A percentile compares a stretch with the other conserved stretches of the same genome.
Conservation (phyloP, 78 protist genomes). For the Speleostelium caveatum region DNA sequence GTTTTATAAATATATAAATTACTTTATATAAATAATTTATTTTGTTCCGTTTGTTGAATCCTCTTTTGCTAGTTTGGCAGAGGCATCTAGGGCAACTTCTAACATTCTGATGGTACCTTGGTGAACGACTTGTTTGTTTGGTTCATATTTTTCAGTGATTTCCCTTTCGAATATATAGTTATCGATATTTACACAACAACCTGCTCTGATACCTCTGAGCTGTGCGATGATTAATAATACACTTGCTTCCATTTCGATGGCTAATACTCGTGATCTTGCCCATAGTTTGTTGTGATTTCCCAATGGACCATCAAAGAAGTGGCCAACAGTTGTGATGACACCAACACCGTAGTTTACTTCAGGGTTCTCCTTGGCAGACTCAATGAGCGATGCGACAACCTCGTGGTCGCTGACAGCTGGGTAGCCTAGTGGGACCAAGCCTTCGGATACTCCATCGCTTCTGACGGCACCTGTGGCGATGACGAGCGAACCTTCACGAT, state of each 20-base stretch:
- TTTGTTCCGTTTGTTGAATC: too few relatives aligned
- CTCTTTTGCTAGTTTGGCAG: not conserved
- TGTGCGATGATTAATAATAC: conserved; percentile 56
- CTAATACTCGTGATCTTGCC: conserved; percentile 72
- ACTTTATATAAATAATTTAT: too few relatives aligned
- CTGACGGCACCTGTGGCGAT: conserved; percentile 83
- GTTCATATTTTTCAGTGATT: conserved; percentile 80
- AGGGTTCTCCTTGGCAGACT: conserved; percentile 12
- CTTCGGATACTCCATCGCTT: conserved; percentile 74
- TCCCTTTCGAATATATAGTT: conserved; percentile 80
- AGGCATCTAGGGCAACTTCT: conserved; percentile 60
- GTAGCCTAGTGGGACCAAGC: conserved; percentile 77
- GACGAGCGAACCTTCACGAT: conserved; percentile 62
- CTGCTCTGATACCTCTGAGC: conserved; percentile 70
- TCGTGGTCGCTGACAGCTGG: conserved; percentile 76
- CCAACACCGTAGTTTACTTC: conserved; percentile 58
- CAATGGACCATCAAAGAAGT: conserved; percentile 79
- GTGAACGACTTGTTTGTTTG: conserved; percentile 72
- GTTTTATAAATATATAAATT: too few relatives aligned
- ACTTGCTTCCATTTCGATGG: conserved; percentile 80
- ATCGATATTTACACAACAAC: conserved; percentile 77
- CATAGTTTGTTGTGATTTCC: conserved; percentile 80
- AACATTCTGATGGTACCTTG: conserved; percentile 76
- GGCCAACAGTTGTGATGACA: conserved; percentile 77
- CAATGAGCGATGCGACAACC: conserved; percentile 58